These are phyloP conservation scores for Corrigiola litoralis DNA, from an alignment of 179 eudicot genomes.

Conservation along the genomic window DNA sequence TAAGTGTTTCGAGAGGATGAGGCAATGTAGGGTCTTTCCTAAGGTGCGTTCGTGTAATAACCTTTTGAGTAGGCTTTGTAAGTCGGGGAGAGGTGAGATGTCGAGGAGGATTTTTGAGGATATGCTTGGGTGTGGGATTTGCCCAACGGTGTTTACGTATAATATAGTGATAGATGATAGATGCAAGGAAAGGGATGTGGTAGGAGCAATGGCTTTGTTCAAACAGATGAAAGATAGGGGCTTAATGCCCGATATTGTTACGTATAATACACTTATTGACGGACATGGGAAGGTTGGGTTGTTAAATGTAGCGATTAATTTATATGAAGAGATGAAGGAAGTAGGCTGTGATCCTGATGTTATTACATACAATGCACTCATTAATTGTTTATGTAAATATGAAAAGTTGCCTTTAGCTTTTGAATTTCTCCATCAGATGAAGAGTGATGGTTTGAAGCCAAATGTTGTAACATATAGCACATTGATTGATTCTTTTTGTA, in stretches of 20 bases:
- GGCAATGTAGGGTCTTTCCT: constrained; percentile 53
- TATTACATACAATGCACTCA: constrained; percentile 81
- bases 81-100: constrained; percentile 36
- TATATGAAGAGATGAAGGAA: constrained; percentile 65
- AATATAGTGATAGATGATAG: constrained; percentile 74
- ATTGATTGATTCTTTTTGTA: constrained; percentile 90
- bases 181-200: constrained; percentile 73
- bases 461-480: constrained; percentile 93
- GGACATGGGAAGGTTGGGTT: constrained; percentile 81
- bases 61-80: constrained; percentile 62
- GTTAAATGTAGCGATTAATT: constrained; percentile 39
- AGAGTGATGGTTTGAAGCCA: constrained; percentile 60
- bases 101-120: constrained; percentile 53
- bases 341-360: constrained; percentile 68
- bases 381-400: constrained; percentile 77
- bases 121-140: constrained; percentile 59
- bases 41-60: constrained; percentile 79
- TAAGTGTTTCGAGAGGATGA: constrained; percentile 67
- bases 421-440: constrained; percentile 70
- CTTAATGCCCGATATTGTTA: constrained; percentile 69
- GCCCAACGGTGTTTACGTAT: constrained; percentile 72
- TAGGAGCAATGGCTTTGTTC: constrained; percentile 52
- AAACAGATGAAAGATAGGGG: constrained; percentile 54
- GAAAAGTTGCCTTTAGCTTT: constrained; percentile 64
- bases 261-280: constrained; percentile 86